Conservation (phyloP, 106 monocot species). For the Dendrobium chrysotoxum region DNA sequence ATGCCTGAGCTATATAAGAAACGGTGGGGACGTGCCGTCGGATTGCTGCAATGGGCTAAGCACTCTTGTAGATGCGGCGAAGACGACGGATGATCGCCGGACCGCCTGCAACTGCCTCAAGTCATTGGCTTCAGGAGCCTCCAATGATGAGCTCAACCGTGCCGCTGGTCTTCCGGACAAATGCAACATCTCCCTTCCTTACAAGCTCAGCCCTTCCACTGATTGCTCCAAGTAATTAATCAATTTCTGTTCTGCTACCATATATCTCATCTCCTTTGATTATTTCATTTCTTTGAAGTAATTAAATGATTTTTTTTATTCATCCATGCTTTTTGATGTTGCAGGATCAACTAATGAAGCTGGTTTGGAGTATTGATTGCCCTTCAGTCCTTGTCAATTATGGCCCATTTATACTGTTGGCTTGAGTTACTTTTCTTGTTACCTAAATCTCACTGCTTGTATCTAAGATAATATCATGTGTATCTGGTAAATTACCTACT, state of each 20-base stretch:
- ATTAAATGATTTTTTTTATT: no score
- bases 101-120: conserved; percentile 21
- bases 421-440: no score
- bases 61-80: neutral
- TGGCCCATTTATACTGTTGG: no score
- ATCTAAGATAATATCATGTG: no score
- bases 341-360: no score
- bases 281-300: no score
- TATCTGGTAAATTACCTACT: no score
- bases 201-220: conserved; percentile 11
- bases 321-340: no score
- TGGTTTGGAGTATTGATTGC: no score
- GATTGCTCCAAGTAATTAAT: conserved; percentile 16
- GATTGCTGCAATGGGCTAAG: conserved; percentile 9
- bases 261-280: no score
- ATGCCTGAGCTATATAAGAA: neutral
- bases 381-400: no score
- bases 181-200: conserved; percentile 9
- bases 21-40: neutral
- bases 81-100: conserved; percentile 4
- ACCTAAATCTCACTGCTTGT: no score
- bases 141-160: neutral
- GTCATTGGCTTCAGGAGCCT: neutral
- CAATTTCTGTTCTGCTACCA: neutral
- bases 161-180: conserved; percentile 8